Conservation (phyloP, 805 yeast species). For the Wickerhamomyces queroliae region DNA sequence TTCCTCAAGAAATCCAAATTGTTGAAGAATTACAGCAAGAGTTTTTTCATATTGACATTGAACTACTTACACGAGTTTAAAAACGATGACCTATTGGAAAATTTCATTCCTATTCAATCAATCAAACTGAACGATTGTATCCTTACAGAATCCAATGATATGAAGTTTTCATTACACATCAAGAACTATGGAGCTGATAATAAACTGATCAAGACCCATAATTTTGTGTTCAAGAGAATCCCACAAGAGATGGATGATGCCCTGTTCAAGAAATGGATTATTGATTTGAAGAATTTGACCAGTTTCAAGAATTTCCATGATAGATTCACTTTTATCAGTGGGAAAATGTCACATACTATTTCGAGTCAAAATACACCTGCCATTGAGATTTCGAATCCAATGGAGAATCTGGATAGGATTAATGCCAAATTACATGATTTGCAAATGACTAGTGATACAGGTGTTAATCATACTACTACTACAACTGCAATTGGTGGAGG, state of each 20-base stretch:
- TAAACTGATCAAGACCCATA: constrained; percentile 72
- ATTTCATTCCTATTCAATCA: constrained; percentile 75
- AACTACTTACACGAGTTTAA: constrained; percentile 87
- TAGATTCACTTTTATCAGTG: constrained; percentile 9
- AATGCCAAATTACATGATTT: constrained; percentile 18
- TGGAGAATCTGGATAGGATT: constrained; percentile 11
- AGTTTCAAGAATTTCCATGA: constrained; percentile 25
- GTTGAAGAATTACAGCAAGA: constrained; percentile 77
- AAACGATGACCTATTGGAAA: constrained; percentile 69
- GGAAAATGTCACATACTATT: constrained; percentile 3
- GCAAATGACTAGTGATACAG: constrained; percentile 4
- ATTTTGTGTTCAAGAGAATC: constrained; percentile 70
- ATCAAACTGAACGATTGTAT: constrained; percentile 71
- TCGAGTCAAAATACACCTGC: constrained; percentile 24
- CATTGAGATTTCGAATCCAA: constrained; percentile 15
- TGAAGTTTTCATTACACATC: constrained; percentile 51
- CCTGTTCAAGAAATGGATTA: constrained; percentile 76
- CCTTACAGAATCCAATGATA: constrained; percentile 74
- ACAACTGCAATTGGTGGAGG: too few relatives aligned
- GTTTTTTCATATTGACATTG: constrained; percentile 87
- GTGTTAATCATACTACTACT: background rate
- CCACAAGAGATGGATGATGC: constrained; percentile 59
- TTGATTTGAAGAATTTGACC: constrained; percentile 56
- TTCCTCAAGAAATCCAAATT: constrained; percentile 86
- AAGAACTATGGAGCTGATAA: constrained; percentile 67